A percentile compares a stretch with the other conserved stretches of the same genome.
phyloP scores from a whole-genome alignment of 768 basidiomycete species.

The Suillus hirtellus region DNA sequence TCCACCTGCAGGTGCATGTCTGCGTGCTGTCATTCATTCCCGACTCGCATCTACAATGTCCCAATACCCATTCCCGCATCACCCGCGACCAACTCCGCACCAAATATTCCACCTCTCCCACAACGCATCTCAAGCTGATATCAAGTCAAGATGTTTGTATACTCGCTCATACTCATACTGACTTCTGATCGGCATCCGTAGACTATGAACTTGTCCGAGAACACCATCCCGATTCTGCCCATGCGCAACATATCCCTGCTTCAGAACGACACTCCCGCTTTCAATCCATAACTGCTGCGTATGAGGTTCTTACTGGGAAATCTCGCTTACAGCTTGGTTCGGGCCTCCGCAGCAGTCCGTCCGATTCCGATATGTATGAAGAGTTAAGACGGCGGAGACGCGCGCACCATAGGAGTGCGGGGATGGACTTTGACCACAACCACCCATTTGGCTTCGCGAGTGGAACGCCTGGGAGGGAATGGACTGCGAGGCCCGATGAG shows the following conservation, averaged over 20 bases:
- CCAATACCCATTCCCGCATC: constrained; percentile 50
- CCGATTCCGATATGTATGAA: constrained; percentile 43
- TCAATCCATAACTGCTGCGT: constrained; percentile 63
- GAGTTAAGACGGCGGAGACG: constrained; percentile 55
- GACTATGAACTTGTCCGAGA: constrained; percentile 74
- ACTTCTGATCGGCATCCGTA: constrained; percentile 24
- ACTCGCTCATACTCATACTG: background rate
- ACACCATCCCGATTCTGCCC: constrained; percentile 69
- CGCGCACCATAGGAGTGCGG: constrained; percentile 25
- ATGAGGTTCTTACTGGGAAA: constrained; percentile 53
- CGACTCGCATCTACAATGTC: constrained; percentile 18
- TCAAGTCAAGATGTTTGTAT: constrained; percentile 67
- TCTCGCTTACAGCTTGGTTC: constrained; percentile 17
- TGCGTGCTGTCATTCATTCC: background rate
- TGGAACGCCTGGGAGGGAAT: constrained; percentile 21
- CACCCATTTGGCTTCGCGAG: constrained; percentile 21
- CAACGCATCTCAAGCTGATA: constrained; percentile 55
- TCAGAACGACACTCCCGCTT: constrained; percentile 57
- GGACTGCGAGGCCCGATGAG: constrained; percentile 40
- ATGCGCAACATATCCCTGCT: constrained; percentile 41
- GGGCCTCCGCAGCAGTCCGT: background rate
- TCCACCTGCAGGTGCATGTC: background rate
- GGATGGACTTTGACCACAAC: constrained; percentile 31
- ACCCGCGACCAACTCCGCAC: constrained; percentile 59
- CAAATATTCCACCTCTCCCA: constrained; percentile 71